Evolutionary conservation across 305 asterid species (phyloP).

Genomic region (Stenogyne calaminthoides): DNA sequence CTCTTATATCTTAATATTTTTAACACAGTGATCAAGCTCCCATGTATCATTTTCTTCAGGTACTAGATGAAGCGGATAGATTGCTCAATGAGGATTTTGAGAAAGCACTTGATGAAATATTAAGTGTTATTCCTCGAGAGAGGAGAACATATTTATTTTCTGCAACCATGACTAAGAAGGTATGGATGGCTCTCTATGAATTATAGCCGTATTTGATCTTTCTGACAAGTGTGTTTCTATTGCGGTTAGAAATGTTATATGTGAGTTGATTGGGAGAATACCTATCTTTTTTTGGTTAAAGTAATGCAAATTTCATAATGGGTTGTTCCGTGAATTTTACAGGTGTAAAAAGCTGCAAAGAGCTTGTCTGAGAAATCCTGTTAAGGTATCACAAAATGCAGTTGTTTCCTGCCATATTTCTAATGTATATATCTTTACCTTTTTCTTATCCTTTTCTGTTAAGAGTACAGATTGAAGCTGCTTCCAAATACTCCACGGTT

Average conservation of each 20-base stretch:
- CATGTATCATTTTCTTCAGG: slow-evolving; percentile 44
- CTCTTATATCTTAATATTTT: background rate
- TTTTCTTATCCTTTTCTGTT: slow-evolving; percentile 19
- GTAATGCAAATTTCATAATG: background rate
- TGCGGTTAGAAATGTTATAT: background rate
- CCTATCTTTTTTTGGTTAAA: background rate
- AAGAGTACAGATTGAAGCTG: slow-evolving; percentile 70
- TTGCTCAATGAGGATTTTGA: slow-evolving; percentile 92
- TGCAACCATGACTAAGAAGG: slow-evolving; percentile 98
- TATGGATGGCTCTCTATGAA: slow-evolving; percentile 18
- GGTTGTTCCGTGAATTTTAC: slow-evolving; percentile 27
- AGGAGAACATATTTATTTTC: slow-evolving; percentile 85
- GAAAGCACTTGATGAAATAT: slow-evolving; percentile 72
- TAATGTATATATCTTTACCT: background rate
- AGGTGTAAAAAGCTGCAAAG: slow-evolving; percentile 94
- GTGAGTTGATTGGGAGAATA: background rate
- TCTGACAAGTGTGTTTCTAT: background rate
- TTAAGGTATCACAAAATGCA: slow-evolving; percentile 53
- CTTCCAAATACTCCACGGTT: slow-evolving; percentile 86
- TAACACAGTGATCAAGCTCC: background rate
- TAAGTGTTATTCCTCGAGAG: slow-evolving; percentile 75
- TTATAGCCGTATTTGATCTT: background rate
- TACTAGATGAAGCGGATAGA: slow-evolving; percentile 94
- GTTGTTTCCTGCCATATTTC: slow-evolving; percentile 12
- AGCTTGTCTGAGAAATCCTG: slow-evolving; percentile 89